phyloP scores from a whole-genome alignment of 179 eudicot genomes.

The Sideroxylon spinosum region DNA sequence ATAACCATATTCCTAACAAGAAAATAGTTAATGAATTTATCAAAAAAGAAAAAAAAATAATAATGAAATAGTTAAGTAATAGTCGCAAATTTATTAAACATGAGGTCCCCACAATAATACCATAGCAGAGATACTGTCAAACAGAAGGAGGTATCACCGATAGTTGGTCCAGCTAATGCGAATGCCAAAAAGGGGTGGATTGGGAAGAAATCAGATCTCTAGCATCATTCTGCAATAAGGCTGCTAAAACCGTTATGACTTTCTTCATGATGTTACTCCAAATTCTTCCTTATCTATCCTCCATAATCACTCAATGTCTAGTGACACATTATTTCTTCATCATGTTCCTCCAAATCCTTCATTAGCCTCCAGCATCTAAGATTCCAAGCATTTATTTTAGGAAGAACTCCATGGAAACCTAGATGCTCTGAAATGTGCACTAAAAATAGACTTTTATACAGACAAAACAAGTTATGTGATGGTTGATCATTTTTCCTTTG shows the following conservation, averaged over 20 bases:
- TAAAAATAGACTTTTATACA: neutral
- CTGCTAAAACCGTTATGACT: too few relatives aligned
- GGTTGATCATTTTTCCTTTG: neutral
- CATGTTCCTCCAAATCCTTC: neutral
- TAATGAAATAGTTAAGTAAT: neutral
- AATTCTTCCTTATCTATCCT: too few relatives aligned
- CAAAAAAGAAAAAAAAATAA: too few relatives aligned
- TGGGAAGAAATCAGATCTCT: neutral
- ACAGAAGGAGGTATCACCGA: neutral
- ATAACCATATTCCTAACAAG: too few relatives aligned
- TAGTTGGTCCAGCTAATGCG: neutral
- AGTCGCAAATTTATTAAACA: neutral
- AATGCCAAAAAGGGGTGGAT: neutral
- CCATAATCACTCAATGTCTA: neutral
- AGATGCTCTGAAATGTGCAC: neutral
- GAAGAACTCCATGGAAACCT: neutral
- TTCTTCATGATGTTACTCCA: too few relatives aligned
- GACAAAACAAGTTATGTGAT: neutral
- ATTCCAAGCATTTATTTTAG: neutral
- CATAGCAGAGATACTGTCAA: neutral
- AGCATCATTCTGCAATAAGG: neutral
- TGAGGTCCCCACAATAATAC: neutral
- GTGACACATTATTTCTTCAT: neutral
- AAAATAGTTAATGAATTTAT: too few relatives aligned
- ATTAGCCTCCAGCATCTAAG: neutral